Evolutionary conservation across 371 early-diverging fungal genomes (phyloP).

Genomic region (Coemansia sp.): DNA sequence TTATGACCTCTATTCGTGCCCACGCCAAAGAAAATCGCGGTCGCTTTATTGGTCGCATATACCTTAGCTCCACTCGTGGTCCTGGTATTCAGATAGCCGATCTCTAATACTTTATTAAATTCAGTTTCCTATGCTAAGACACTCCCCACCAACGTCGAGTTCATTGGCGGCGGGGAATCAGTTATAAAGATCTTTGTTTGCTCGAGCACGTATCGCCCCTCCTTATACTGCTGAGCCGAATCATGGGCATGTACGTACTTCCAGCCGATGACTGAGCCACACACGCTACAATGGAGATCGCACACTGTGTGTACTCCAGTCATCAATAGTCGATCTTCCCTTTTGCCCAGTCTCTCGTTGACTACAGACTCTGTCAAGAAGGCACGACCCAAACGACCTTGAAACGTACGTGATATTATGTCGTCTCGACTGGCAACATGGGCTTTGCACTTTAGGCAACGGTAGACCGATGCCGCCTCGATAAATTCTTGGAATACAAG

Average conservation of each 20-base stretch:
- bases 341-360: constrained; percentile 53
- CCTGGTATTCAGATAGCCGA: constrained; percentile 48
- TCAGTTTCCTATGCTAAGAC: too few relatives aligned
- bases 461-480: constrained; percentile 31
- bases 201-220: constrained; percentile 60
- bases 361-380: constrained; percentile 45
- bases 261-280: constrained; percentile 57
- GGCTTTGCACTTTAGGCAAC: constrained; percentile 25
- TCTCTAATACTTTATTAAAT: too few relatives aligned
- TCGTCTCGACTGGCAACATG: constrained; percentile 30
- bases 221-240: constrained; percentile 60
- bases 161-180: not conserved
- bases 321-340: constrained; percentile 56
- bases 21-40: constrained; percentile 31
- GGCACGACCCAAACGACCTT: constrained; percentile 43
- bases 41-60: constrained; percentile 39
- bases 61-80: constrained; percentile 50
- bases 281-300: constrained; percentile 55
- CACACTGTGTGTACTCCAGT: constrained; percentile 63
- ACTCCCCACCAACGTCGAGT: not conserved
- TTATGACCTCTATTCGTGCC: constrained; percentile 46
- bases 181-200: constrained; percentile 23
- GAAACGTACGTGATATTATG: constrained; percentile 44
- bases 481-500: constrained; percentile 41
- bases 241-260: constrained; percentile 58